Conservation (phyloP, 129 eudicot genomes). For the Pulicaria dysenterica region DNA sequence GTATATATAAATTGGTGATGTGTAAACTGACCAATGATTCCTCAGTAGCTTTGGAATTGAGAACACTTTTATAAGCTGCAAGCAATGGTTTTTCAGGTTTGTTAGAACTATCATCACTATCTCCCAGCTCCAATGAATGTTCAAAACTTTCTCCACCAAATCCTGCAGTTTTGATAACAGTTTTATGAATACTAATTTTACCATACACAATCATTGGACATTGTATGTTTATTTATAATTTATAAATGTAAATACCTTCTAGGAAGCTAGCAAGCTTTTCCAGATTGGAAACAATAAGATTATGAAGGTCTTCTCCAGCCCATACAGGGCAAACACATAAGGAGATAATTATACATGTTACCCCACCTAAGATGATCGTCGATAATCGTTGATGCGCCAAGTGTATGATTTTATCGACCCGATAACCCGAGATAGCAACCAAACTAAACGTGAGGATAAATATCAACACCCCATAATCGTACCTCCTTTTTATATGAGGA, state of each 20-base stretch:
- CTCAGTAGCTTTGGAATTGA: constrained; percentile 60
- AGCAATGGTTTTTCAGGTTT: constrained; percentile 29
- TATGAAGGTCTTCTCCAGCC: constrained; percentile 88
- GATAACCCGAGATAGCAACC: constrained; percentile 63
- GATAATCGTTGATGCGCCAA: constrained; percentile 57
- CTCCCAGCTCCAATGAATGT: constrained; percentile 25
- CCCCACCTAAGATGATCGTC: constrained; percentile 63
- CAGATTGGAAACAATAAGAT: constrained; percentile 47
- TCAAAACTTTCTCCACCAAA: constrained; percentile 42
- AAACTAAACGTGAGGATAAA: constrained; percentile 73
- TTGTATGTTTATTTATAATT: not conserved
- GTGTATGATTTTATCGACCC: constrained; percentile 52
- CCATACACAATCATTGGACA: not conserved
- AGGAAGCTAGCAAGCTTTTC: constrained; percentile 59
- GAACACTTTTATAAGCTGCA: constrained; percentile 54
- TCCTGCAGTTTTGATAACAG: constrained; percentile 34
- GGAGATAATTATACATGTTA: constrained; percentile 50
- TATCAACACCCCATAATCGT: constrained; percentile 76
- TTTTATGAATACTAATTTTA: not conserved
- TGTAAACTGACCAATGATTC: constrained; percentile 60
- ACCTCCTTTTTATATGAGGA: constrained; percentile 69
- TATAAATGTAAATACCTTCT: constrained; percentile 47
- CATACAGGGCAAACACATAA: constrained; percentile 64
- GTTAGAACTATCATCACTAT: constrained; percentile 4
- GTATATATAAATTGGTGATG: not conserved